Base-by-base conservation (phyloP, 2,329 filamentous ascomycete species). In the Hypoxylon sp. region DNA sequence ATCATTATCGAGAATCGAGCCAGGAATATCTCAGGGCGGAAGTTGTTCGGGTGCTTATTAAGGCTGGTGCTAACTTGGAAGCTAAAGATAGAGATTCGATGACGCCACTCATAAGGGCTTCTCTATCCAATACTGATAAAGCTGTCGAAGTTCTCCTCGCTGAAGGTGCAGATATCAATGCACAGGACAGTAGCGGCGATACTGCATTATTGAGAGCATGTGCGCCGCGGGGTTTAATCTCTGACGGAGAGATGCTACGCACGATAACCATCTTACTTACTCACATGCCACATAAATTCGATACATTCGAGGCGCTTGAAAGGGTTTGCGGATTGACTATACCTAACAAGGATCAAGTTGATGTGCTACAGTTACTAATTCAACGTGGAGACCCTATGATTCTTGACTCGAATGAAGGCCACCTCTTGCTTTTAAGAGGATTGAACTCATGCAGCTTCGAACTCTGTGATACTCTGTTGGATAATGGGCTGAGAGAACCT, bases 31-130 rank as follows among this genome's bases (percentile, higher is more conserved):
- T 46, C 11, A 64, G 67, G 23, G n/a, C 23, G 1, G 7, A 41
- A 14, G 28, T 57, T 9, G 23, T 70, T 23, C 36, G 25, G 41
- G 7, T 36, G 11, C 41, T 70, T 14, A 46, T 70, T 30, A 41
- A 62, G 17, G 46, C 48, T 7, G 63, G 63, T 10, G 58, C 53
- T n/a, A 7, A 68, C 46, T 14, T 66, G n/a, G 62, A 63, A 30
- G 45, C 17, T 41, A 57, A 23, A 34, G 25, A 38, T 13, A 17
- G 14, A 1, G n/a, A 45, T 5, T 3, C 2, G 2, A 50, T 38
- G 32, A 69, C 63, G 4, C 67, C 67, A 6, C 56, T 69, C 5
- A 60, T 69, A 11, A 34, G 30, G 11, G 67, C 67, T 30, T 36
- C 63, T 17, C 6, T 13, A 25, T 28, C 43, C 14, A 11, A 23